A percentile compares a stretch with the other conserved stretches of the same genome.
phyloP scores from a whole-genome alignment of 2,329 filamentous ascomycete genomes.

The Alternaria sp. region DNA sequence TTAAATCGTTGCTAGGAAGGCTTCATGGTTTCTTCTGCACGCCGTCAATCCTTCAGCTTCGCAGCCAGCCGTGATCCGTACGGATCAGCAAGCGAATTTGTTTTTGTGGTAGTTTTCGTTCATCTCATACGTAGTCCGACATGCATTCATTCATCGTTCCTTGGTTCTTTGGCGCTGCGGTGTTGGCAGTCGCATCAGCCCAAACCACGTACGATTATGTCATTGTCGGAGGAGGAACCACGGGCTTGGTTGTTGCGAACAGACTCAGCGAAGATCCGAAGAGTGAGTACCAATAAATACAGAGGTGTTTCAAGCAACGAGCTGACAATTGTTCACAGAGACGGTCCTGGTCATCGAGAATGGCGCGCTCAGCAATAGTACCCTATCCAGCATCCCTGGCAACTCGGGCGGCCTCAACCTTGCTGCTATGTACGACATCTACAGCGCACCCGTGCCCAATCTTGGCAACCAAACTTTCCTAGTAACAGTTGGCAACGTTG shows the following conservation, averaged over 20 bases:
- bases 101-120: background rate
- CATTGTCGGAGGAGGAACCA: slow-evolving; percentile 31
- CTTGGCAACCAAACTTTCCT: slow-evolving; percentile 26
- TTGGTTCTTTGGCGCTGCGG: background rate
- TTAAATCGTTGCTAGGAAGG: background rate
- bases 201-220: slow-evolving; percentile 28
- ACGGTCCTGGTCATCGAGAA: slow-evolving; percentile 28
- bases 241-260: slow-evolving; percentile 27
- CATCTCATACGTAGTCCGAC: background rate
- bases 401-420: slow-evolving; percentile 16
- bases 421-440: slow-evolving; percentile 17
- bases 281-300: background rate
- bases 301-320: background rate
- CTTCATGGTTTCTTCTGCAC: background rate
- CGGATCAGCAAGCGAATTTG: background rate
- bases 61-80: background rate
- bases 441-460: slow-evolving; percentile 16
- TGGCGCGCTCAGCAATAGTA: slow-evolving; percentile 13
- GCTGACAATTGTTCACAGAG: slow-evolving; percentile 5
- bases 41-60: background rate
- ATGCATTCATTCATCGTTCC: background rate
- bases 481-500: slow-evolving; percentile 26
- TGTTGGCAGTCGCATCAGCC: background rate
- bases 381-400: slow-evolving; percentile 16
- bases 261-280: slow-evolving; percentile 22